Evolutionary conservation across 306 rosid genomes (phyloP).

Genomic region (Aeschynomene evenia): DNA sequence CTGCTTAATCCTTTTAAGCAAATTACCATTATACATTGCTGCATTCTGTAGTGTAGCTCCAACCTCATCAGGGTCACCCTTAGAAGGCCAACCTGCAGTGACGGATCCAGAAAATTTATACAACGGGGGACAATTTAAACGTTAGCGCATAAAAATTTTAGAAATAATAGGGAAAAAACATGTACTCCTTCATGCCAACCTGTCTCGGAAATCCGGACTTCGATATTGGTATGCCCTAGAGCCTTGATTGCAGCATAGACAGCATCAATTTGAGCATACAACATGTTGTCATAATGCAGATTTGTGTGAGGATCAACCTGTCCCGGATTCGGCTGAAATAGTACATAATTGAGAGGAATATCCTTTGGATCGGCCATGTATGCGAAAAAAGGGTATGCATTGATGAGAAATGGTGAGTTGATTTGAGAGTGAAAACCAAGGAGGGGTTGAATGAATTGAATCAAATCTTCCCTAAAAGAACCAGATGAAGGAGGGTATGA

Average conservation of each 20-base stretch:
- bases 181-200: too few relatives aligned
- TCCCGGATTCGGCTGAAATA: conserved; percentile 79
- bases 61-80: conserved; percentile 61
- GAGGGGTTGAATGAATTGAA: conserved; percentile 57
- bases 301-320: conserved; percentile 58
- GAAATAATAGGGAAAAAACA: too few relatives aligned
- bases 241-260: conserved; percentile 73
- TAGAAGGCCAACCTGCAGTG: conserved; percentile 97
- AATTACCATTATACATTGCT: conserved; percentile 61
- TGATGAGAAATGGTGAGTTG: conserved; percentile 66
- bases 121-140: too few relatives aligned
- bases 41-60: conserved; percentile 84
- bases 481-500: conserved; percentile 84
- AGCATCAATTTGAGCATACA: conserved; percentile 86
- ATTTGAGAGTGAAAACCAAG: conserved; percentile 53
- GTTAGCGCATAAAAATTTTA: too few relatives aligned
- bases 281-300: conserved; percentile 81
- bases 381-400: conserved; percentile 82
- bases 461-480: conserved; percentile 49
- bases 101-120: too few relatives aligned
- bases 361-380: conserved; percentile 65
- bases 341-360: conserved; percentile 53
- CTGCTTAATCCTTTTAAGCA: conserved; percentile 52
- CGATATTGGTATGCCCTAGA: conserved; percentile 64
- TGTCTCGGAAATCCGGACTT: conserved; percentile 74